Conservation (phyloP, 164 flowering plant genomes). For the Vitis cinerea region DNA sequence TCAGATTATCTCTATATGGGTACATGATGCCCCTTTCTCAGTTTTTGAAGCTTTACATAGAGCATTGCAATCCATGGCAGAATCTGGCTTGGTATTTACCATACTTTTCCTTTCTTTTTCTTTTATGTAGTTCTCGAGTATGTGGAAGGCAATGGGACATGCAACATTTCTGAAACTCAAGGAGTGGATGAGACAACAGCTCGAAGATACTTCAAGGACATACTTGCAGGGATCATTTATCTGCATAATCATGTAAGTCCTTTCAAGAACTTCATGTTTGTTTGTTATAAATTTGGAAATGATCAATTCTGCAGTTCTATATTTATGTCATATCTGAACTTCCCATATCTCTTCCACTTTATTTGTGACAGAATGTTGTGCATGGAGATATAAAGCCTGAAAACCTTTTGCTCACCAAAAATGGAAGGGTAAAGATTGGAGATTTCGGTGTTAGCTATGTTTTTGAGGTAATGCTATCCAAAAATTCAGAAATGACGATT, state of each 20-base stretch:
- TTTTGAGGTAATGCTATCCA: neutral
- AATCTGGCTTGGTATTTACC: neutral
- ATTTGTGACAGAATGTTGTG: constrained; percentile 1
- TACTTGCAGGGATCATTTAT: neutral
- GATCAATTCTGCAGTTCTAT: neutral
- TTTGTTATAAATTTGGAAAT: neutral
- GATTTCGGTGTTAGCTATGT: constrained; percentile 1
- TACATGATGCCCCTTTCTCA: neutral
- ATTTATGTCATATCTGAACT: neutral
- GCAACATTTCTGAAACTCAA: neutral
- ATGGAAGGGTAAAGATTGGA: neutral
- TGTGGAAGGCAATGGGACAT: neutral
- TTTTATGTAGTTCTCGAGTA: neutral
- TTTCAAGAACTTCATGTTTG: neutral
- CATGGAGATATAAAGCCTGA: constrained; percentile 2
- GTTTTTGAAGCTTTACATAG: neutral
- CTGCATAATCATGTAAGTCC: constrained; percentile 1
- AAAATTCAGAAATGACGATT: neutral
- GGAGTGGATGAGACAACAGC: neutral
- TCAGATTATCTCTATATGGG: constrained; percentile 1
- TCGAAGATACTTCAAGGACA: constrained; percentile 3
- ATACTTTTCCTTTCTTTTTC: neutral
- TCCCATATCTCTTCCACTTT: neutral
- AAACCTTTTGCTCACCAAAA: neutral
- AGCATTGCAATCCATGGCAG: neutral